Conservation (phyloP, 2,329 filamentous ascomycete species). For the Gaeumannomyces tritici region DNA sequence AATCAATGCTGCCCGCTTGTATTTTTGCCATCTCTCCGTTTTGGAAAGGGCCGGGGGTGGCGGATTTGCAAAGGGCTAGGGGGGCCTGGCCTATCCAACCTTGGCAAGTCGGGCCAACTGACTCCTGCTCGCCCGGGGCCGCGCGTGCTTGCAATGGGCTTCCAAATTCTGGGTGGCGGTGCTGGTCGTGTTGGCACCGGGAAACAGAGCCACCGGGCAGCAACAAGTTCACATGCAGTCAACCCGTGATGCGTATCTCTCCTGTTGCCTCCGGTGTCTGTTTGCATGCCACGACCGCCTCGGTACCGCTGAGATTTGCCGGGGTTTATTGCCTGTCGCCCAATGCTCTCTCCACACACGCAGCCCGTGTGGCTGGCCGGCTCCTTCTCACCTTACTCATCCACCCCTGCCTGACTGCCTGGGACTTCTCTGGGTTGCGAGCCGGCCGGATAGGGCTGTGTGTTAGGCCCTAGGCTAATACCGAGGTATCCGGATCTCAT, state of each 20-base stretch:
- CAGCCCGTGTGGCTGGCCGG: neutral
- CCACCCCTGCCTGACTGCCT: no score
- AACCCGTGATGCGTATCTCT: no score
- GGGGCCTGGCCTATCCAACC: neutral
- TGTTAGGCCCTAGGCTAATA: no score
- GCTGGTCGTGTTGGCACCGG: neutral
- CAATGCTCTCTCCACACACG: neutral
- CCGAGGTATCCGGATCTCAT: no score
- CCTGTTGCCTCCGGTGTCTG: no score
- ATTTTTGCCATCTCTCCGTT: neutral
- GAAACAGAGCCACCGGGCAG: neutral
- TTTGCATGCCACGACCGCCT: no score
- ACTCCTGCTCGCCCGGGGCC: neutral
- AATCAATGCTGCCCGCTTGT: neutral
- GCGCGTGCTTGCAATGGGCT: neutral
- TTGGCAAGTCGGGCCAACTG: neutral
- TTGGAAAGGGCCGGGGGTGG: neutral
- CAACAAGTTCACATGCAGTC: neutral
- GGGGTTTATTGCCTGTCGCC: no score
- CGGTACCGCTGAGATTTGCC: no score
- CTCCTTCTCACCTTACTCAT: neutral
- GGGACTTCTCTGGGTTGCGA: no score
- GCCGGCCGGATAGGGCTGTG: no score
- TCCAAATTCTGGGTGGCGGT: neutral
- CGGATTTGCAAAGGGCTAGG: no score